Evolutionary conservation across 1,284 basidiomycete species (phyloP).

Genomic region (Vanrija sp.): DNA sequence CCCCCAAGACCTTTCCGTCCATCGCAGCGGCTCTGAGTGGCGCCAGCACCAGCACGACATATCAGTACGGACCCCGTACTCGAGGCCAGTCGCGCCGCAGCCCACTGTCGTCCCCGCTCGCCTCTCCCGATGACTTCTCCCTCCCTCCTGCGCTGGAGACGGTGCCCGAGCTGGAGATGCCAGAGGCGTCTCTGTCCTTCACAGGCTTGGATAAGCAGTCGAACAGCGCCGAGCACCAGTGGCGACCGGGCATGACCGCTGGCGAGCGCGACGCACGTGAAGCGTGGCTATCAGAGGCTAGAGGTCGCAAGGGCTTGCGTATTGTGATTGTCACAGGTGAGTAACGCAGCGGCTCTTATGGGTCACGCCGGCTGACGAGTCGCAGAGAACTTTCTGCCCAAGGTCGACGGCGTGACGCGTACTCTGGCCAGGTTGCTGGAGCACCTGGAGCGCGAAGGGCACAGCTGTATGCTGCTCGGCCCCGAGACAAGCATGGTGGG

Average conservation of each 20-base stretch:
- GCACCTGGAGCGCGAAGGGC: conserved; percentile 55
- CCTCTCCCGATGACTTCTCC: conserved; percentile 8
- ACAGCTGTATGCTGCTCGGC: conserved; percentile 56
- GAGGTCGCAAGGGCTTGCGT: conserved; percentile 37
- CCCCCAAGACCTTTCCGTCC: conserved; percentile 22
- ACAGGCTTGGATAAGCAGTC: conserved; percentile 4
- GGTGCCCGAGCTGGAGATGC: conserved; percentile 15
- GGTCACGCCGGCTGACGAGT: neutral
- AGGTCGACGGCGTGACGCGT: conserved; percentile 57
- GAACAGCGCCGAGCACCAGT: conserved; percentile 11
- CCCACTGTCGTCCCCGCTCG: conserved; percentile 2
- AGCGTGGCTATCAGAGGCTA: conserved; percentile 28
- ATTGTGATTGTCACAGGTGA: conserved; percentile 48
- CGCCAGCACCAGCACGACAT: neutral
- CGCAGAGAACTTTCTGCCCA: conserved; percentile 57
- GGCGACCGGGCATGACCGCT: conserved; percentile 32
- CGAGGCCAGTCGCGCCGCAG: neutral
- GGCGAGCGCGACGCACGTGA: conserved; percentile 32
- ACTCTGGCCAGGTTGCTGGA: conserved; percentile 57
- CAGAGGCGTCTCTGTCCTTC: conserved; percentile 2
- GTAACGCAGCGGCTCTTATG: conserved; percentile 10
- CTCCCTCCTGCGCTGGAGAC: conserved; percentile 11
- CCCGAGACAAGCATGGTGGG: conserved; percentile 54
- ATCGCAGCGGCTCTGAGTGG: neutral
- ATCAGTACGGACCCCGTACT: neutral